Percentiles rank a stretch among this genome's conserved stretches.
Conservation (phyloP, 1,284 basidiomycete genomes). For the Leccinum pseudoinsigne region DNA sequence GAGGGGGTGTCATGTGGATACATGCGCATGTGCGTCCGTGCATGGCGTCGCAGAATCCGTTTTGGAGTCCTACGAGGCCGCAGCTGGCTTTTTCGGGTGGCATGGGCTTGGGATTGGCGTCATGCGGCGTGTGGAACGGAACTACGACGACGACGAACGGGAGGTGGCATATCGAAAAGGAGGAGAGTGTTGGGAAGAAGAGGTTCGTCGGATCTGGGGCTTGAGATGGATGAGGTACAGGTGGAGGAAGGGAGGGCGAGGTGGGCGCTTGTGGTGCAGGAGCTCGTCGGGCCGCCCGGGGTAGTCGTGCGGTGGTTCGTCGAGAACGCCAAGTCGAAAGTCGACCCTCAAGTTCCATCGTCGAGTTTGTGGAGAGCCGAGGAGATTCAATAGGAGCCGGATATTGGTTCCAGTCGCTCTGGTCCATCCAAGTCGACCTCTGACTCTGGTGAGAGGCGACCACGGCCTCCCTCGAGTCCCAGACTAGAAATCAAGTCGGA, state of each 20-base stretch:
- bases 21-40: constrained; percentile 2
- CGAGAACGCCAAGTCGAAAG: neutral
- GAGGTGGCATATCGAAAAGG: neutral
- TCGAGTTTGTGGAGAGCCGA: neutral
- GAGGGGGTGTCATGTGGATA: neutral
- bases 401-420: constrained; percentile 4
- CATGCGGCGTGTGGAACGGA: neutral
- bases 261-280: constrained; percentile 22
- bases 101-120: constrained; percentile 23
- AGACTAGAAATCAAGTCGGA: constrained; percentile 15
- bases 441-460: constrained; percentile 3
- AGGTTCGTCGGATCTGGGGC: constrained; percentile 2
- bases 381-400: constrained; percentile 19
- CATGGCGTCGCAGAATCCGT: constrained; percentile 23
- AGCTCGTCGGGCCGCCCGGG: constrained; percentile 27
- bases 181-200: neutral
- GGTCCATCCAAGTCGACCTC: neutral
- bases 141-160: neutral
- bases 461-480: neutral
- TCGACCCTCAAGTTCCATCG: neutral
- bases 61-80: constrained; percentile 26
- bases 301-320: constrained; percentile 10
- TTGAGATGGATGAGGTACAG: constrained; percentile 21
- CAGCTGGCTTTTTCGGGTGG: constrained; percentile 33
- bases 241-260: constrained; percentile 27